phyloP scores from a whole-genome alignment of 257 asterid species.

The Solanum infundibuliforme region DNA sequence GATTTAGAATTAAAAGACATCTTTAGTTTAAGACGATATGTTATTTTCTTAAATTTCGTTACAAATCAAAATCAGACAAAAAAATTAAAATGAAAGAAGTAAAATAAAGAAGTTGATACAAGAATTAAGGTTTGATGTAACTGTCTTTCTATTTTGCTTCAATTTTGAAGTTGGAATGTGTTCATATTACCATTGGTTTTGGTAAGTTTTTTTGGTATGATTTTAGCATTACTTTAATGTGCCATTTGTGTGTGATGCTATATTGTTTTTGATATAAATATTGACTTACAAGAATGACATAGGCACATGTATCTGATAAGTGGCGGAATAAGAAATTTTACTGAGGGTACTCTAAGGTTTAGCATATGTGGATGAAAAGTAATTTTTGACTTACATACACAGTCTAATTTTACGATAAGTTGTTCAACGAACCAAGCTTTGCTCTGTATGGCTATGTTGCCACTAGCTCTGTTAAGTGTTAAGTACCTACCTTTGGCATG shows the following conservation, averaged over 20 bases:
- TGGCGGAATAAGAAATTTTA: background rate
- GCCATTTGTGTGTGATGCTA: background rate
- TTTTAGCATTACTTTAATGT: background rate
- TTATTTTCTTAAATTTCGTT: accelerated
- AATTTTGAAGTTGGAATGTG: background rate
- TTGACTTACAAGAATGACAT: background rate
- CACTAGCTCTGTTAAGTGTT: background rate
- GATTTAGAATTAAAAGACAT: too few relatives aligned
- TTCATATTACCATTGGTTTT: background rate
- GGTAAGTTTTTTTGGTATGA: background rate
- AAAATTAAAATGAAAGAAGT: background rate
- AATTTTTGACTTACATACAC: background rate
- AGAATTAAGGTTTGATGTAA: background rate
- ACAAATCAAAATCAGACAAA: too few relatives aligned
- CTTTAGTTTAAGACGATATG: background rate
- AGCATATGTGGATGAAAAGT: background rate
- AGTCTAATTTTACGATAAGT: background rate
- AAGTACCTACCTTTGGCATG: background rate
- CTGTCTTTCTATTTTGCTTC: background rate
- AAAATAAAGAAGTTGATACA: background rate
- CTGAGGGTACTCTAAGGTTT: background rate
- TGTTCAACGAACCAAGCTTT: background rate
- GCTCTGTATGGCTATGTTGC: background rate
- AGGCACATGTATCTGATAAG: background rate
- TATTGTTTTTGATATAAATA: background rate